Percentiles rank a stretch among this genome's conserved stretches.
Evolutionary conservation across 441 rosid species (phyloP).

Genomic region (Populus hybrid): DNA sequence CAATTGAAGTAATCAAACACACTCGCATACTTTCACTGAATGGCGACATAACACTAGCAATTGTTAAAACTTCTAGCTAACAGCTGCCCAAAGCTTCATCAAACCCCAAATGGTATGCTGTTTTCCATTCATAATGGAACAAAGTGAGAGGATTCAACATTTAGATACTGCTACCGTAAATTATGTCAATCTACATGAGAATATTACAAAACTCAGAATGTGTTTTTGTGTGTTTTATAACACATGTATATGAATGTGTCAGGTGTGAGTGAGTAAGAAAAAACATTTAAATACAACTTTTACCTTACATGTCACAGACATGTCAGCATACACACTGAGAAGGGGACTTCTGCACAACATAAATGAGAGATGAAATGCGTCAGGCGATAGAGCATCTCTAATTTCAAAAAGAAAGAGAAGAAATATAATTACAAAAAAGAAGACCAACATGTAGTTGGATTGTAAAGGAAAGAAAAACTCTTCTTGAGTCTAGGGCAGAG

Average conservation of each 20-base stretch:
- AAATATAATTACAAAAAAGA: background rate
- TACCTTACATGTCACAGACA: constrained; percentile 98
- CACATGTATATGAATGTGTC: background rate
- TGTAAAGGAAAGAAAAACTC: background rate
- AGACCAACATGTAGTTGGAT: background rate
- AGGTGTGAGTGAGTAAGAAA: background rate
- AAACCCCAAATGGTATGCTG: background rate
- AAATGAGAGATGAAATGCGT: background rate
- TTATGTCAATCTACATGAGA: background rate
- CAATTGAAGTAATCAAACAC: background rate
- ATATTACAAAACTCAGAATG: background rate
- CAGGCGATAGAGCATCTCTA: background rate
- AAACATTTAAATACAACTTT: constrained; percentile 4
- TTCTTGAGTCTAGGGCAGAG: background rate
- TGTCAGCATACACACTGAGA: constrained; percentile 94
- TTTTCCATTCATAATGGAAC: background rate
- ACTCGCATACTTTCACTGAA: background rate
- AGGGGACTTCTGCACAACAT: constrained; percentile 72
- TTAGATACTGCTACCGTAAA: background rate
- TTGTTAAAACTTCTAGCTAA: background rate
- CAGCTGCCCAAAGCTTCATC: background rate
- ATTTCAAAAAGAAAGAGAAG: background rate
- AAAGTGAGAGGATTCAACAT: background rate
- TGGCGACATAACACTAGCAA: background rate
- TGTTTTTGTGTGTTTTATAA: background rate